Conservation (phyloP, 371 early-diverging fungal species). For the Rhizopus delemar region DNA sequence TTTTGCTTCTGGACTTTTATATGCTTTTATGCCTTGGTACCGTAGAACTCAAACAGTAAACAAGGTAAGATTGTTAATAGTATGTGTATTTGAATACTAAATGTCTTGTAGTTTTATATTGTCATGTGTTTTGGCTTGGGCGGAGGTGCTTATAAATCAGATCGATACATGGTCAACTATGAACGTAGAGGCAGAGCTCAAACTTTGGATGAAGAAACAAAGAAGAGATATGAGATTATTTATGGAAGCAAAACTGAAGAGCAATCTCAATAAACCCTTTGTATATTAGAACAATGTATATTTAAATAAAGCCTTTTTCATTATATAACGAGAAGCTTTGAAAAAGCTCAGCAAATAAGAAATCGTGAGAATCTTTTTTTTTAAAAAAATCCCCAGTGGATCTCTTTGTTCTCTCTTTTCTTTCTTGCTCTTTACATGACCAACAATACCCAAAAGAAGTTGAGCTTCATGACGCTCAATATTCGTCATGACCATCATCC, state of each 20-base stretch:
- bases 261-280: neutral
- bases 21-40: conserved; percentile 51
- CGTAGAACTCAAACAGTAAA: conserved; percentile 48
- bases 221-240: conserved; percentile 44
- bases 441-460: neutral
- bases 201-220: conserved; percentile 43
- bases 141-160: conserved; percentile 54
- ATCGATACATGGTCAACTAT: conserved; percentile 55
- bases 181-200: conserved; percentile 56
- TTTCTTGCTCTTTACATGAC: conserved; percentile 10
- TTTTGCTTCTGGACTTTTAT: conserved; percentile 44
- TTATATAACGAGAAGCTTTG: no score
- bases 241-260: conserved; percentile 36
- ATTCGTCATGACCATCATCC: conserved; percentile 40
- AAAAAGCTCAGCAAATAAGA: no score
- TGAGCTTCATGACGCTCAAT: conserved; percentile 51
- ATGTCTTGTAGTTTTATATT: conserved; percentile 49
- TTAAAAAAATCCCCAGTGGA: no score
- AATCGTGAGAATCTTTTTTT: no score
- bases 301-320: no score
- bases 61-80: conserved; percentile 35
- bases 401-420: conserved; percentile 1
- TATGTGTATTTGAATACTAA: neutral
- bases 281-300: no score
- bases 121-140: conserved; percentile 56